Conservation (phyloP, 495 filamentous ascomycete genomes). For the Lepidopterella palustris region DNA sequence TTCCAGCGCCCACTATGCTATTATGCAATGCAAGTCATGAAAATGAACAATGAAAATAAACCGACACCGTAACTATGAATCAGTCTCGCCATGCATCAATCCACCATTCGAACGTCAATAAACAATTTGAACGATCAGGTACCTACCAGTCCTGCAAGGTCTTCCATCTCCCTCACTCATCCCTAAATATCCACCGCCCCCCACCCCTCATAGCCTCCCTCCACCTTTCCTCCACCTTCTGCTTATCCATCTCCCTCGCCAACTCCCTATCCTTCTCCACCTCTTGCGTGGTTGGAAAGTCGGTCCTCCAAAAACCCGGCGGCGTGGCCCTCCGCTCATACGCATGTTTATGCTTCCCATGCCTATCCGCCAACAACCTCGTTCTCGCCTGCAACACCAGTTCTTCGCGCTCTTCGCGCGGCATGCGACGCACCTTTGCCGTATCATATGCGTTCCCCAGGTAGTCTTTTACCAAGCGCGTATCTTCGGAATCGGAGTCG, state of each 20-base stretch:
- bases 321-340: conserved; percentile 65
- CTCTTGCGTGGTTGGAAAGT: conserved; percentile 84
- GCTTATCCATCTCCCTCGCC: conserved; percentile 51
- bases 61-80: too few relatives aligned
- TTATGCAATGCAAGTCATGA: too few relatives aligned
- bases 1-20: too few relatives aligned
- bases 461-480: conserved; percentile 55
- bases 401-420: conserved; percentile 44
- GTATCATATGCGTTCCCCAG: conserved; percentile 49
- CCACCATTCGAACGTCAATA: too few relatives aligned
- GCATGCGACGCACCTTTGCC: conserved; percentile 18
- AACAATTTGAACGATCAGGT: too few relatives aligned
- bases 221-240: conserved; percentile 65
- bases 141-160: too few relatives aligned
- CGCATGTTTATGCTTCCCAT: conserved; percentile 69
- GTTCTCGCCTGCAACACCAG: conserved; percentile 62
- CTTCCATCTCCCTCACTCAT: conserved; percentile 60
- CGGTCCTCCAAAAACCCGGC: conserved; percentile 82
- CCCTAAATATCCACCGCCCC: conserved; percentile 71
- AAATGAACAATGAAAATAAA: too few relatives aligned
- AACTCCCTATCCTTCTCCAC: conserved; percentile 53
- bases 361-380: conserved; percentile 58
- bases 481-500: conserved; percentile 43
- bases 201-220: conserved; percentile 71
- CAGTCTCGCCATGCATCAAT: too few relatives aligned